Percentiles rank a stretch among this genome's conserved stretches.
Evolutionary conservation across 441 rosid species (phyloP).

Genomic region (Populus hybrid): DNA sequence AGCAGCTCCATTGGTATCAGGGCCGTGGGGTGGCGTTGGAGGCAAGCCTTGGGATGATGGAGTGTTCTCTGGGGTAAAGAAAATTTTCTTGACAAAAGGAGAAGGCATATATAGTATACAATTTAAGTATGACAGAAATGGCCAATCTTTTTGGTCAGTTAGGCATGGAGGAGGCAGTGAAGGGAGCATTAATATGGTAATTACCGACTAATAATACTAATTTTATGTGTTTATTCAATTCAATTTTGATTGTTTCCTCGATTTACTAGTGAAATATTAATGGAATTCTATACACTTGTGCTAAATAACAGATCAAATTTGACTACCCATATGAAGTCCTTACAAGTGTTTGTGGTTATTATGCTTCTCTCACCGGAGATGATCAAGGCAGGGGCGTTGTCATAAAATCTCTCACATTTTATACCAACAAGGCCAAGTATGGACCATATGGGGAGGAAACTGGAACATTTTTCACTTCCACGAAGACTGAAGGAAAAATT

Average conservation of each 20-base stretch:
- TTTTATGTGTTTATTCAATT: not conserved
- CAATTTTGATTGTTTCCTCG: not conserved
- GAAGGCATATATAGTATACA: constrained; percentile 54
- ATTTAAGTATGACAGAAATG: constrained; percentile 68
- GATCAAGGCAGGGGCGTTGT: constrained; percentile 30
- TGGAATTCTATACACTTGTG: not conserved
- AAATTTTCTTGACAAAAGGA: constrained; percentile 62
- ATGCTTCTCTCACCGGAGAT: constrained; percentile 58
- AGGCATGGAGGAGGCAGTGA: constrained; percentile 82
- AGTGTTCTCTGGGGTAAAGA: constrained; percentile 45
- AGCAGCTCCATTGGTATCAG: constrained; percentile 55
- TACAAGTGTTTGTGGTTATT: constrained; percentile 55
- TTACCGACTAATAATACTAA: not conserved
- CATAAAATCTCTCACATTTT: constrained; percentile 59
- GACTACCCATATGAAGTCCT: constrained; percentile 71
- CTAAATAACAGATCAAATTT: constrained; percentile 49
- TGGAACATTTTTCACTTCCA: constrained; percentile 55
- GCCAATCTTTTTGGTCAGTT: constrained; percentile 63
- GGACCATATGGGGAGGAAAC: constrained; percentile 78
- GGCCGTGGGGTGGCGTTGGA: constrained; percentile 89
- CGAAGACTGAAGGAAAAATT: constrained; percentile 44
- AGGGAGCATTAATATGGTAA: constrained; percentile 48
- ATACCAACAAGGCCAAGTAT: constrained; percentile 57
- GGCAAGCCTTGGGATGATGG: constrained; percentile 74
- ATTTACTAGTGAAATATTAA: not conserved